Evolutionary conservation across 192 early-diverging fungal genomes (phyloP).

Genomic region (Diversispora eburnea): DNA sequence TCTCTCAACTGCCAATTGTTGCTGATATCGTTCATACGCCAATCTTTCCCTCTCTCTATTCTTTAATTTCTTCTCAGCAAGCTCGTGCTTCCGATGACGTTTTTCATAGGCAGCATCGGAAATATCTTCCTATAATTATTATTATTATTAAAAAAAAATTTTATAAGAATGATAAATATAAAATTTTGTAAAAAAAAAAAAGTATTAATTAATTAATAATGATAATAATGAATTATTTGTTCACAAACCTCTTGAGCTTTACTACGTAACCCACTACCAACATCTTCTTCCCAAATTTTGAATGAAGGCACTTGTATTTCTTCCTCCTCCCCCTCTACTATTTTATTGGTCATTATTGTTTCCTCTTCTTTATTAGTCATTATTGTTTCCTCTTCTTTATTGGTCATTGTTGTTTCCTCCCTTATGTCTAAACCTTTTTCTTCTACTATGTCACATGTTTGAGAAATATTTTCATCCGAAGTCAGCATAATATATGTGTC

Average conservation of each 20-base stretch:
- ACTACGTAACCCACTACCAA: slow-evolving; percentile 26
- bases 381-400: neutral
- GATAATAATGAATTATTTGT: too few relatives aligned
- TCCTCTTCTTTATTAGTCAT: neutral
- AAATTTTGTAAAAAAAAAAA: neutral
- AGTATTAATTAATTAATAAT: neutral
- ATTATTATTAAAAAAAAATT: neutral
- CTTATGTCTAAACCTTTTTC: neutral
- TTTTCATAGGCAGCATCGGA: slow-evolving; percentile 47
- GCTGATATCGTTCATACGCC: slow-evolving; percentile 52
- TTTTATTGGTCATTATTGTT: neutral
- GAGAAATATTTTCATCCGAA: neutral
- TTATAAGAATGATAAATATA: neutral
- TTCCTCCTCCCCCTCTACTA: neutral
- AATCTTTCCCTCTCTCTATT: slow-evolving; percentile 55
- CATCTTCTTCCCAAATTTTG: slow-evolving; percentile 9
- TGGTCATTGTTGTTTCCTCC: neutral
- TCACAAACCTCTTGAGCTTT: slow-evolving; percentile 25
- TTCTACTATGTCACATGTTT: slow-evolving; percentile 12
- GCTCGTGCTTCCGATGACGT: slow-evolving; percentile 51
- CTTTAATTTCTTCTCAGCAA: slow-evolving; percentile 54
- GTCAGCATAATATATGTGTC: neutral
- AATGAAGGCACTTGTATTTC: slow-evolving; percentile 12
- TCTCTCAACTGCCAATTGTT: slow-evolving; percentile 47
- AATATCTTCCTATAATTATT: slow-evolving; percentile 24